Base-by-base conservation (phyloP, 179 eudicot genomes). In the Vitellaria paradoxa region DNA sequence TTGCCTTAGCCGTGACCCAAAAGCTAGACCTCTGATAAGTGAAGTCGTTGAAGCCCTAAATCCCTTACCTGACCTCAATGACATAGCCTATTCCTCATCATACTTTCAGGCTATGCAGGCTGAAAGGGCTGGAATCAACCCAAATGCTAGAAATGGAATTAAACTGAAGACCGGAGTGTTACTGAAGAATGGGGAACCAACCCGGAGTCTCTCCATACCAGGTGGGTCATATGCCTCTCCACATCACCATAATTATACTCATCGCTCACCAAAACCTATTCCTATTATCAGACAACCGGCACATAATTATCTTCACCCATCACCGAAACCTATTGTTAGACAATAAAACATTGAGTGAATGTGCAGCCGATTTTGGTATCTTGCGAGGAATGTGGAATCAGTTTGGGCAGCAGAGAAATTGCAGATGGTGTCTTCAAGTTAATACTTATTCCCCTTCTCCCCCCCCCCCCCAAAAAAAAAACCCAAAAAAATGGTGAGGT, bases 1-100 rank as follows among this genome's bases (percentile, higher is more conserved):
- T 50, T 86, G 86, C 80, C 83, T 83, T 30, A 81, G 50, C 61
- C 80, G 81, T 9, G n/a, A 86, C 57, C 79, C 86, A 1, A 86
- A 86, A 76, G 70, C 76, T 9, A 79, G 88, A 53, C 88, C 88
- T 24, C 57, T 75, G 50, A 86, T 86, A 86, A 86, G 88, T 67
- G 81, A 81, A 79, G 80, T 83, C 15, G 84, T 83, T 23, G 72
- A 81, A 68, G 66, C 72, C 57, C 81, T 86, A 59, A 78, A 70
- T 62, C 86, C 83, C 5, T 72, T 86, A 63, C 84, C 78, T 60
- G 42, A 81, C 47, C 84, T 82, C 30, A 81, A 78, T 77, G 89
- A 87, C 76, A 82, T 84, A 86, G 89, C 89, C 3, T 81, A 77
- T 65, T 82, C 85, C 2, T 84, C 84, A 2, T 77, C 85, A 63